phyloP scores from a whole-genome alignment of 208 protist genomes.

The Tritrichomonas foetus region DNA sequence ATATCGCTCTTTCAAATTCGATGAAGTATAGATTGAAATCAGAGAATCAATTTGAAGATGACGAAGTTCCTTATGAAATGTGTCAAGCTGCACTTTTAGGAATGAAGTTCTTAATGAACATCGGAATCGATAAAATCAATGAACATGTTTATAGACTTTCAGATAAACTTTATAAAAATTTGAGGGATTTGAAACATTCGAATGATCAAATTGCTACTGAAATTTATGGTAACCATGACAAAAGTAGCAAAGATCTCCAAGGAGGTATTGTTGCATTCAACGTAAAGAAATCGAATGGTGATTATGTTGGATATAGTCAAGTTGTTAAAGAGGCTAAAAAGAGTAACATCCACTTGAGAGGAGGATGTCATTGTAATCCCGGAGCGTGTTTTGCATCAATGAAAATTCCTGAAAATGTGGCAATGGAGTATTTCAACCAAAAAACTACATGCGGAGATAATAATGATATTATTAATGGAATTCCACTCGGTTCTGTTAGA shows the following conservation, averaged over 20 bases:
- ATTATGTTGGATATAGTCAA: not conserved
- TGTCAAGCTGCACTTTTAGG: not conserved
- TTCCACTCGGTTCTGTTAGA: slow-evolving; percentile 31
- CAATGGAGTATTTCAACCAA: not conserved
- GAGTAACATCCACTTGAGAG: slow-evolving; percentile 17
- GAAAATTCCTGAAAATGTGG: not conserved
- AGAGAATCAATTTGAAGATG: slow-evolving; percentile 28
- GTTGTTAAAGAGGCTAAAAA: not conserved
- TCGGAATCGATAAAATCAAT: slow-evolving; percentile 10
- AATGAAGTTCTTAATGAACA: not conserved
- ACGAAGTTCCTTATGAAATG: not conserved
- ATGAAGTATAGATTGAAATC: not conserved
- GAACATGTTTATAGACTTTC: not conserved
- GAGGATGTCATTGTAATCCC: slow-evolving; percentile 44
- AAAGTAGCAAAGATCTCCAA: not conserved
- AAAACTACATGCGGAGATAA: slow-evolving; percentile 45
- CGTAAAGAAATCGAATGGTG: not conserved
- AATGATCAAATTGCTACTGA: not conserved
- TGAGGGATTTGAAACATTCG: not conserved
- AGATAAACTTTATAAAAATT: not conserved
- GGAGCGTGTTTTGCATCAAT: slow-evolving; percentile 38
- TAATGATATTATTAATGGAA: slow-evolving; percentile 38
- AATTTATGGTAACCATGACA: slow-evolving; percentile 41
- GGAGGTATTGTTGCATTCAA: slow-evolving; percentile 35
- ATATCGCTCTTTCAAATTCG: too few relatives aligned